Conservation (phyloP, 805 yeast species). For the Wickerhamomyces alni region DNA sequence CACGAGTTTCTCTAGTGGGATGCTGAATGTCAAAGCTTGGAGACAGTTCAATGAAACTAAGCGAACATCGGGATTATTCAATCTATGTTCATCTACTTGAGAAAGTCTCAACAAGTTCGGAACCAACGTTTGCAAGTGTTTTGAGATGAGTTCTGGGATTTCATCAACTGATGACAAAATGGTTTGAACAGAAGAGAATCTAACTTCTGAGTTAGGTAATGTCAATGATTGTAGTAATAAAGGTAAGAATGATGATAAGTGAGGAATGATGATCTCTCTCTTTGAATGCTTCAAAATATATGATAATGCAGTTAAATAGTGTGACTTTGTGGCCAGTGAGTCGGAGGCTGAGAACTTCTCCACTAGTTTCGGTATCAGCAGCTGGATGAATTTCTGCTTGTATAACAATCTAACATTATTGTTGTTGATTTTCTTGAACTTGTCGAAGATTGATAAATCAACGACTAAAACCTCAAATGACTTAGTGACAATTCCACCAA, state of each 20-base stretch:
- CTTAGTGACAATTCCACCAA: constrained; percentile 40
- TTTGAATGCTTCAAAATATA: constrained; percentile 61
- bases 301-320: constrained; percentile 62
- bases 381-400: constrained; percentile 74
- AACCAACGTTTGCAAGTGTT: constrained; percentile 51
- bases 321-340: constrained; percentile 31
- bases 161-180: constrained; percentile 51
- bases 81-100: constrained; percentile 12
- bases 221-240: constrained; percentile 60
- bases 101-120: constrained; percentile 41
- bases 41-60: constrained; percentile 53
- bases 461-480: constrained; percentile 59
- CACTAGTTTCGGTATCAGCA: constrained; percentile 51
- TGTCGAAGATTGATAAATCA: constrained; percentile 58
- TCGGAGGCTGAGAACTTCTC: constrained; percentile 32
- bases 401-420: constrained; percentile 61
- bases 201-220: constrained; percentile 36
- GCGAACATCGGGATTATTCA: constrained; percentile 46
- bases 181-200: constrained; percentile 57
- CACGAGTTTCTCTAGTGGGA: constrained; percentile 35
- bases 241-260: constrained; percentile 61
- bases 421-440: constrained; percentile 38
- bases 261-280: constrained; percentile 54
- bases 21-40: constrained; percentile 34
- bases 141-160: constrained; percentile 43